Percentiles rank a stretch among this genome's conserved stretches.
Evolutionary conservation across 495 filamentous ascomycete genomes (phyloP).

Genomic region (Saxophila tyrrhenica): DNA sequence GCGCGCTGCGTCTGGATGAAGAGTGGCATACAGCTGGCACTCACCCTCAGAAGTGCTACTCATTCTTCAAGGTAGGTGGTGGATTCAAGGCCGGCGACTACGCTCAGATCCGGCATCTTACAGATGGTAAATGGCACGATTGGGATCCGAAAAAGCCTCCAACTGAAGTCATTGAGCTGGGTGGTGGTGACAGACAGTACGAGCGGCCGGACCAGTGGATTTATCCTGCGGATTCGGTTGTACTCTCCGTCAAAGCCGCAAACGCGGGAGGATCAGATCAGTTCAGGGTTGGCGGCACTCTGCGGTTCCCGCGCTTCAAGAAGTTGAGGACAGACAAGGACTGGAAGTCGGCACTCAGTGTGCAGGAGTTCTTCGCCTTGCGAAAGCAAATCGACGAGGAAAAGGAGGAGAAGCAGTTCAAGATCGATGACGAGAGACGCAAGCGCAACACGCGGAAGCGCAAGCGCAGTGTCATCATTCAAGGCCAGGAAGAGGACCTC

Average conservation of each 20-base stretch:
- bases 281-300: constrained; percentile 65
- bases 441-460: constrained; percentile 51
- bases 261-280: constrained; percentile 60
- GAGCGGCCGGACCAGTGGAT: constrained; percentile 93
- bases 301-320: constrained; percentile 90
- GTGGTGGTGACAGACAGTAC: constrained; percentile 56
- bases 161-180: constrained; percentile 67
- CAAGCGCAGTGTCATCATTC: constrained; percentile 61
- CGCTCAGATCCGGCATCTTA: constrained; percentile 64
- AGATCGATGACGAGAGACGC: constrained; percentile 47
- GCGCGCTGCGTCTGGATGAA: constrained; percentile 68
- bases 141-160: constrained; percentile 79
- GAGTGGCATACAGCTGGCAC: constrained; percentile 44
- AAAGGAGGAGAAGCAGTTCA: constrained; percentile 65
- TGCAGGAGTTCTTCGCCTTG: constrained; percentile 64
- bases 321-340: constrained; percentile 66
- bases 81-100: constrained; percentile 83
- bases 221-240: constrained; percentile 72
- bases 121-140: constrained; percentile 80
- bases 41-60: constrained; percentile 66
- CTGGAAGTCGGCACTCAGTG: constrained; percentile 68
- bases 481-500: constrained; percentile 48
- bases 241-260: constrained; percentile 84
- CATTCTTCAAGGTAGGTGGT: constrained; percentile 93
- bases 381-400: constrained; percentile 62